A percentile compares a stretch with the other conserved stretches of the same genome.
These are phyloP conservation scores for Karstenula rhodostoma DNA, from an alignment of 2,329 filamentous ascomycete species.

Conservation along the genomic window DNA sequence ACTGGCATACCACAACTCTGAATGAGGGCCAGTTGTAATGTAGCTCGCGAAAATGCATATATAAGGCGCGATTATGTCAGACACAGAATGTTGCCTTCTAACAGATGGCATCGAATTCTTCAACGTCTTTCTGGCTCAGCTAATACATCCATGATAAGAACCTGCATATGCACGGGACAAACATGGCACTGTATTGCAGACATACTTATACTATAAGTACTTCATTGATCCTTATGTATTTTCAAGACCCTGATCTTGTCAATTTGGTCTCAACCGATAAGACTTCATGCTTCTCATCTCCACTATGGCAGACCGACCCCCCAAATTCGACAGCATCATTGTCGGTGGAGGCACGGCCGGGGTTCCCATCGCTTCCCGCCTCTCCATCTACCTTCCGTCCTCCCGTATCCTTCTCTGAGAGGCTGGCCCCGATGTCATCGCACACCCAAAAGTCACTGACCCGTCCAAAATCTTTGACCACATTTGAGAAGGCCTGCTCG, in stretches of 20 bases:
- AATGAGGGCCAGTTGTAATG: background rate
- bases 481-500: conserved; percentile 18
- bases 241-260: too few species aligned
- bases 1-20: background rate
- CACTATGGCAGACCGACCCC: background rate
- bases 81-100: background rate
- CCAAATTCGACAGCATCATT: conserved; percentile 29
- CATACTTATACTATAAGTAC: too few species aligned
- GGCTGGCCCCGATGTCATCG: conserved; percentile 24
- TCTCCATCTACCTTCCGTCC: conserved; percentile 21
- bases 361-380: conserved; percentile 29
- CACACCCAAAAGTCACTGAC: conserved; percentile 23
- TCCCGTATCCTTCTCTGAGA: conserved; percentile 24
- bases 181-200: background rate
- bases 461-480: conserved; percentile 16
- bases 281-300: background rate
- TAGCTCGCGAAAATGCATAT: background rate
- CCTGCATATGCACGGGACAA: background rate
- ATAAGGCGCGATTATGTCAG: background rate
- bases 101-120: background rate
- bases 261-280: too few species aligned
- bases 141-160: background rate
- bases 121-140: background rate
- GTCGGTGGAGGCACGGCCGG: conserved; percentile 39
- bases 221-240: too few species aligned